Conservation (phyloP, 495 filamentous ascomycete species). For the Neurospora sp. region DNA sequence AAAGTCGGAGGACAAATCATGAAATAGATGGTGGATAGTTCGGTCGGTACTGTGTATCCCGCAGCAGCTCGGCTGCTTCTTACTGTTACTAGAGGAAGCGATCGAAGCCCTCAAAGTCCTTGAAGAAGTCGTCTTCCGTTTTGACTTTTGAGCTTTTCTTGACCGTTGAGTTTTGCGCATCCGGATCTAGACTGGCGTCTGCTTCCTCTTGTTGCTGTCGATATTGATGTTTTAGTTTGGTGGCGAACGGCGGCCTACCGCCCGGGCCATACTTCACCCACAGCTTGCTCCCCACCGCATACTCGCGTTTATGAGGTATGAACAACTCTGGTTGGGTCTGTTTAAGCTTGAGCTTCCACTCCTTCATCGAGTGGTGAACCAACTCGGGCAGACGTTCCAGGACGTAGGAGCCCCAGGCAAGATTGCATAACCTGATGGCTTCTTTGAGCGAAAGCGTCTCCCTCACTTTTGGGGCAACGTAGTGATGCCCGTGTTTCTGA, state of each 20-base stretch:
- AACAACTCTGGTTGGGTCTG: not conserved
- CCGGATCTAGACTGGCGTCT: not conserved
- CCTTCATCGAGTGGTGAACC: not conserved
- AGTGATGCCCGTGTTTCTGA: slow-evolving; percentile 2
- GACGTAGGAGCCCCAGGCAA: slow-evolving; percentile 23
- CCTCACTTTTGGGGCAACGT: slow-evolving; percentile 1
- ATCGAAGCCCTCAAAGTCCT: not conserved
- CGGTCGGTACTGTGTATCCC: not conserved
- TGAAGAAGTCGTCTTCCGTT: not conserved
- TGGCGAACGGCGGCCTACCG: not conserved
- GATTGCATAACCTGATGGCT: slow-evolving; percentile 20
- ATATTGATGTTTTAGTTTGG: not conserved
- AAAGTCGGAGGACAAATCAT: not conserved
- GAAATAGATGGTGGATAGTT: not conserved
- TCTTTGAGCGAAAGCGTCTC: slow-evolving; percentile 13
- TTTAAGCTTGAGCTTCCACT: not conserved
- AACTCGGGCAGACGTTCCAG: slow-evolving; percentile 16
- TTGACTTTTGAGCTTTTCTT: not conserved
- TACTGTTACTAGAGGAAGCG: not conserved
- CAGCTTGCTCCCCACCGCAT: not conserved
- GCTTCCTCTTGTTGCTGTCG: not conserved
- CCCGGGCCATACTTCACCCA: not conserved
- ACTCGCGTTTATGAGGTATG: not conserved
- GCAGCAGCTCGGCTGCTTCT: not conserved
- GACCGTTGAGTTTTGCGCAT: not conserved